Percentiles rank a stretch among this genome's conserved stretches.
These are phyloP conservation scores for Esteya vermicola DNA, from an alignment of 2,329 filamentous ascomycete species.

Conservation along the genomic window DNA sequence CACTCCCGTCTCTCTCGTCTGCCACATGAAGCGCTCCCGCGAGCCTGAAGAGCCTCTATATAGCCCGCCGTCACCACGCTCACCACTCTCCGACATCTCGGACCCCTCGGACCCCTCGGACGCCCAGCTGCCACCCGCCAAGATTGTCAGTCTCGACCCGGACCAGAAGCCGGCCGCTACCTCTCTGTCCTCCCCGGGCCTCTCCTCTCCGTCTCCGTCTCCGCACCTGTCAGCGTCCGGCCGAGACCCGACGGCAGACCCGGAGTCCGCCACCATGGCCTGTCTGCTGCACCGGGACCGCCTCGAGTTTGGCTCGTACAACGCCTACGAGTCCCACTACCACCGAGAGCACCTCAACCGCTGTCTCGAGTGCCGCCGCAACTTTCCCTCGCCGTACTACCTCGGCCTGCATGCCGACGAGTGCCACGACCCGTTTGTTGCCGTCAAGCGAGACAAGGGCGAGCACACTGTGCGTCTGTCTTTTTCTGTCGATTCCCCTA, in stretches of 20 bases:
- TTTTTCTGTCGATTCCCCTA: background rate
- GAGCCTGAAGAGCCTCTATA: constrained; percentile 34
- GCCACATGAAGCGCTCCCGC: constrained; percentile 50
- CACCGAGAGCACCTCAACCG: constrained; percentile 66
- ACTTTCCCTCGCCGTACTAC: constrained; percentile 75
- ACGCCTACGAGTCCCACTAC: constrained; percentile 82
- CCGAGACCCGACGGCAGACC: too few relatives aligned
- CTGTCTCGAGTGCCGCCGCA: constrained; percentile 71
- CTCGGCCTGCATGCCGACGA: constrained; percentile 79
- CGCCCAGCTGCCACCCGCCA: constrained; percentile 23
- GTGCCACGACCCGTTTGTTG: constrained; percentile 70
- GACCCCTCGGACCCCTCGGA: background rate
- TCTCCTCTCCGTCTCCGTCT: too few relatives aligned
- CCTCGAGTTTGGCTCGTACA: constrained; percentile 57
- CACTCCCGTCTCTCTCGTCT: background rate
- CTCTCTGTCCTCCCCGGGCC: too few relatives aligned
- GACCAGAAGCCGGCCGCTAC: constrained; percentile 16
- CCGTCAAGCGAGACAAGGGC: constrained; percentile 58
- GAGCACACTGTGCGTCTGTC: constrained; percentile 61
- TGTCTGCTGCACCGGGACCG: constrained; percentile 65
- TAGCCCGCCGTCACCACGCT: constrained; percentile 5
- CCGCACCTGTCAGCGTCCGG: too few relatives aligned
- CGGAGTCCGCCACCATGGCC: constrained; percentile 42
- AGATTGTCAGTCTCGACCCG: constrained; percentile 46
- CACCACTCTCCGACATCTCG: background rate